Evolutionary conservation across 345 rosid genomes (phyloP).

Genomic region (Salix suchowensis): DNA sequence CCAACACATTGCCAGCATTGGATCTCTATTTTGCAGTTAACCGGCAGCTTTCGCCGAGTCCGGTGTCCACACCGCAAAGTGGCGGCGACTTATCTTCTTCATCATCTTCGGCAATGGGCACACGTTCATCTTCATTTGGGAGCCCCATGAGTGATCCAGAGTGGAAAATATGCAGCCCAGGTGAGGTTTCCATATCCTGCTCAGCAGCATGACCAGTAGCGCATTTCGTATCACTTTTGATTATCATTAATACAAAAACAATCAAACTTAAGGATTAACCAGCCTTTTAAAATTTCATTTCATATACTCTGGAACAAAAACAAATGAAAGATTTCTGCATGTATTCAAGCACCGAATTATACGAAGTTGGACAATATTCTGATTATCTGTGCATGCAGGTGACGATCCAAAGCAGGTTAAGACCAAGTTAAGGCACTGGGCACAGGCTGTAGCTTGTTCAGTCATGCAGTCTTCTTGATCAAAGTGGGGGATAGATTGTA

Average conservation of each 20-base stretch:
- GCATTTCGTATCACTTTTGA: background rate
- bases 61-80: conserved; percentile 61
- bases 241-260: too few species aligned
- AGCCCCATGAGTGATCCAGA: conserved; percentile 65
- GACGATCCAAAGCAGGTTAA: conserved; percentile 72
- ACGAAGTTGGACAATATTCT: background rate
- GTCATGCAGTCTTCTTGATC: conserved; percentile 36
- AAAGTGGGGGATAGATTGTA: conserved; percentile 10
- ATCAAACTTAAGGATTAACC: background rate
- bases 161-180: conserved; percentile 73
- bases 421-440: conserved; percentile 86
- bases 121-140: conserved; percentile 55
- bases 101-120: conserved; percentile 31
- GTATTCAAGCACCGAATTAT: background rate
- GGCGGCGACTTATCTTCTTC: conserved; percentile 30
- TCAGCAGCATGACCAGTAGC: background rate
- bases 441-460: conserved; percentile 97
- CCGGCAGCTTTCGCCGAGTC: conserved; percentile 67
- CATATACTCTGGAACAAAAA: background rate
- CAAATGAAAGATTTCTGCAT: background rate
- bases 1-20: conserved; percentile 78
- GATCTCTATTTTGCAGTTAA: conserved; percentile 89
- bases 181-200: conserved; percentile 21
- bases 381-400: conserved; percentile 34
- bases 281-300: background rate